These are phyloP conservation scores for Limnomonas spitsbergensis DNA, from an alignment of 139 green algal genomes.

Conservation along the genomic window DNA sequence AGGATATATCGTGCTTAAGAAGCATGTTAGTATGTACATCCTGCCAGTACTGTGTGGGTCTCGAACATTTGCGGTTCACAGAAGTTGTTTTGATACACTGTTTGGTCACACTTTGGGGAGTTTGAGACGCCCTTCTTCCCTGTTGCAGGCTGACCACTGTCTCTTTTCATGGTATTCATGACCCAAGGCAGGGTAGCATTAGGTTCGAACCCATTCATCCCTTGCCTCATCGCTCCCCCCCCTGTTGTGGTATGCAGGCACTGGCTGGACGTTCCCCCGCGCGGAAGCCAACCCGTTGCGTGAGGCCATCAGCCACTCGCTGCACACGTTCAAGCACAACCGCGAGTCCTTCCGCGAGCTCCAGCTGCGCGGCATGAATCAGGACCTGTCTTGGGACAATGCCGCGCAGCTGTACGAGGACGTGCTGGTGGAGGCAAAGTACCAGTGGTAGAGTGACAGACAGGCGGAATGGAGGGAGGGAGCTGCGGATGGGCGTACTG, in stretches of 20 bases:
- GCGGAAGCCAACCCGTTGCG: slow-evolving; percentile 64
- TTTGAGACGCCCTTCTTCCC: too few species aligned
- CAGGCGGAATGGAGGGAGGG: not conserved
- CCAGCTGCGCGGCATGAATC: slow-evolving; percentile 71
- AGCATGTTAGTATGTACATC: too few species aligned
- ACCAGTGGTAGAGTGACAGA: slow-evolving; percentile 68
- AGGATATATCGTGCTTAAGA: too few species aligned
- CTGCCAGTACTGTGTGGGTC: too few species aligned
- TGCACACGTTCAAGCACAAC: slow-evolving; percentile 75
- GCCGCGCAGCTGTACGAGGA: slow-evolving; percentile 90
- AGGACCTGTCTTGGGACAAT: slow-evolving; percentile 86
- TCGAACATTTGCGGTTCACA: too few species aligned
- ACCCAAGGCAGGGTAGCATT: too few species aligned
- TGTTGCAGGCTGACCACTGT: not conserved
- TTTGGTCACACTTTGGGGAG: too few species aligned
- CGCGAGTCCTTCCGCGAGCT: slow-evolving; percentile 63
- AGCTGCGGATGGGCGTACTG: not conserved
- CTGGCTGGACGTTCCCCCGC: slow-evolving; percentile 76
- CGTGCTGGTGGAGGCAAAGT: slow-evolving; percentile 88
- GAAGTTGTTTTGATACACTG: too few species aligned
- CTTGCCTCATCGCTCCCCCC: too few species aligned
- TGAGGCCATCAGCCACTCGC: slow-evolving; percentile 59
- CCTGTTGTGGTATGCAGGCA: slow-evolving; percentile 69
- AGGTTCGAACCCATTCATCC: too few species aligned
- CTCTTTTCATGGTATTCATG: too few species aligned